phyloP scores from a whole-genome alignment of 805 yeast genomes.

The Spathaspora arborariae region DNA sequence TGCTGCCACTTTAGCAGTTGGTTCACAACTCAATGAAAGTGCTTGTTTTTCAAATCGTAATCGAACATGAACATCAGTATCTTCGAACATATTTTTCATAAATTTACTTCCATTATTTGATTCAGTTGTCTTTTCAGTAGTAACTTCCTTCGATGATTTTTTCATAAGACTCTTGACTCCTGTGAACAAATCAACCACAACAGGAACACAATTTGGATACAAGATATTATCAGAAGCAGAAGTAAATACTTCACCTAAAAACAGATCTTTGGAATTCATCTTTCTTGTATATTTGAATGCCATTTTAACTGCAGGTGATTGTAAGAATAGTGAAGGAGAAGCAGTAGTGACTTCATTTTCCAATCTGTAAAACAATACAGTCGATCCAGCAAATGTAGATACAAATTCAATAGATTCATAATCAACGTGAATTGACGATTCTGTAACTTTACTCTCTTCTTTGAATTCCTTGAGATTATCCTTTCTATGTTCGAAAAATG shows the following conservation, averaged over 20 bases:
- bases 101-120: constrained; percentile 26
- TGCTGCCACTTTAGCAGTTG: constrained; percentile 89
- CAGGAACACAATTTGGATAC: constrained; percentile 75
- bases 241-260: constrained; percentile 53
- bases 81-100: constrained; percentile 35
- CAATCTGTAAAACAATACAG: constrained; percentile 44
- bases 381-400: constrained; percentile 68
- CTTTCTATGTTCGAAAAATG: constrained; percentile 21
- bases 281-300: constrained; percentile 47
- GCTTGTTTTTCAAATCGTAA: constrained; percentile 69
- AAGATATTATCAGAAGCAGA: constrained; percentile 71
- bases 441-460: constrained; percentile 1
- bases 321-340: constrained; percentile 55
- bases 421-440: constrained; percentile 10
- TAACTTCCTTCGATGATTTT: constrained; percentile 8
- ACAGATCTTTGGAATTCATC: constrained; percentile 34
- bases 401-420: constrained; percentile 45
- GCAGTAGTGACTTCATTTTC: constrained; percentile 30
- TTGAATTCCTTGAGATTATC: constrained; percentile 5
- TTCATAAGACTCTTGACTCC: constrained; percentile 48
- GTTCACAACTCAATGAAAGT: constrained; percentile 82
- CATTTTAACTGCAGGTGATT: constrained; percentile 71
- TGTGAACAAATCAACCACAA: constrained; percentile 54
- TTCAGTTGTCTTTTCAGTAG: not conserved
- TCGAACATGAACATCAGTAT: constrained; percentile 59